These are phyloP conservation scores for Cytospora paraplurivora DNA, from an alignment of 2,329 filamentous ascomycete species.

Conservation along the genomic window DNA sequence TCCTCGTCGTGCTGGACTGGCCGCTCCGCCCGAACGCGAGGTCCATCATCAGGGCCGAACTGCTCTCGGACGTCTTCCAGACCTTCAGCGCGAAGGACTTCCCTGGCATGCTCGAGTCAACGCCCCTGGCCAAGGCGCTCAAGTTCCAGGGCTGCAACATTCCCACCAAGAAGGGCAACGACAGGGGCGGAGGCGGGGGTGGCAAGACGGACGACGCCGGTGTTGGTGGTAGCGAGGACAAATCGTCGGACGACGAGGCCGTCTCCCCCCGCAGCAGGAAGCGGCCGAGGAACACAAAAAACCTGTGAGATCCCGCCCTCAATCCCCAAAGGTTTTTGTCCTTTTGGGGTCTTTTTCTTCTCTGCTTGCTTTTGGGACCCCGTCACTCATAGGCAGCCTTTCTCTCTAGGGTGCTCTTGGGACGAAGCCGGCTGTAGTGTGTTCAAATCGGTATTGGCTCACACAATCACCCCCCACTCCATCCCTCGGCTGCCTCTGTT, in stretches of 20 bases:
- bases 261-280: constrained; percentile 39
- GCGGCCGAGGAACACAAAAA: constrained; percentile 31
- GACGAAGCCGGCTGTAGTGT: constrained; percentile 3
- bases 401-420: background rate
- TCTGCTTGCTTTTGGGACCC: background rate
- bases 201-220: constrained; percentile 35
- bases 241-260: constrained; percentile 49
- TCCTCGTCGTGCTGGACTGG: constrained; percentile 68
- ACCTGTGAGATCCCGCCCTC: constrained; percentile 19
- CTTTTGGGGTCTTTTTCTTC: background rate
- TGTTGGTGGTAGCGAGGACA: constrained; percentile 39
- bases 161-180: constrained; percentile 83
- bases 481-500: background rate
- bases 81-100: constrained; percentile 87
- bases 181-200: constrained; percentile 53
- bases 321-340: no score
- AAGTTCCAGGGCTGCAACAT: constrained; percentile 82
- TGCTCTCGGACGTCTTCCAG: constrained; percentile 68
- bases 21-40: constrained; percentile 43
- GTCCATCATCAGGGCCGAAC: constrained; percentile 54
- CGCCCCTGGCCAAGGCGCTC: constrained; percentile 69
- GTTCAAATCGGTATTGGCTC: background rate
- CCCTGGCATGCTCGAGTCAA: constrained; percentile 80
- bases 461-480: background rate
- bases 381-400: background rate